A percentile compares a stretch with the other conserved stretches of the same genome.
phyloP scores from a whole-genome alignment of 495 filamentous ascomycete species.

The Lophiostoma macrostomum region DNA sequence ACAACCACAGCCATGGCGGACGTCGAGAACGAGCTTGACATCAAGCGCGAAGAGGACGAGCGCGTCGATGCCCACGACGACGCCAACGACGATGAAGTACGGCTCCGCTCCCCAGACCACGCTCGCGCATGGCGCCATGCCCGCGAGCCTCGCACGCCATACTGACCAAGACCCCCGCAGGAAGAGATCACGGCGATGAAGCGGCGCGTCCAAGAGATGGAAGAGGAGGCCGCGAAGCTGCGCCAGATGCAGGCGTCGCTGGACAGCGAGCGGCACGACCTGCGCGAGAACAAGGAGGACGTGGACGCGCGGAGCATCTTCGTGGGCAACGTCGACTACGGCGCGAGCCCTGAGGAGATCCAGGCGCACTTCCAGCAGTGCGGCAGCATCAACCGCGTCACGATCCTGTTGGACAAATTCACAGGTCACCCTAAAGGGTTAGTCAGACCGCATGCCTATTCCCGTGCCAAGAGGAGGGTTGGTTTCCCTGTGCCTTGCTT shows the following conservation, averaged over 20 bases:
- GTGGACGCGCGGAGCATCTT: slow-evolving; percentile 95
- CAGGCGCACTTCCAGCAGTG: slow-evolving; percentile 98
- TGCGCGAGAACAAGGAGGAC: slow-evolving; percentile 92
- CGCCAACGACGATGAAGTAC: slow-evolving; percentile 37
- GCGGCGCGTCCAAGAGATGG: slow-evolving; percentile 96
- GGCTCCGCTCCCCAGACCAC: neutral
- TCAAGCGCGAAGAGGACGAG: slow-evolving; percentile 26
- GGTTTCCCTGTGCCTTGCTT: slow-evolving; percentile 31
- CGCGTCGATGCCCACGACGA: slow-evolving; percentile 35
- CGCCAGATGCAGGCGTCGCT: slow-evolving; percentile 92
- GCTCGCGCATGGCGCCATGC: neutral
- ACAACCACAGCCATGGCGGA: slow-evolving; percentile 24
- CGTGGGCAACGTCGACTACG: slow-evolving; percentile 98
- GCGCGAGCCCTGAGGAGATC: slow-evolving; percentile 95
- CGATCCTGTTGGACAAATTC: slow-evolving; percentile 96
- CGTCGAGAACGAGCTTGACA: slow-evolving; percentile 7
- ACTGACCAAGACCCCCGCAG: slow-evolving; percentile 42
- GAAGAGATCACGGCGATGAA: slow-evolving; percentile 99
- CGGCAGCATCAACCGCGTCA: slow-evolving; percentile 96
- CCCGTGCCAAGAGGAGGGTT: slow-evolving; percentile 31
- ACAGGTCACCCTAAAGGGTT: slow-evolving; percentile 98
- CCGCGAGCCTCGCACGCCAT: neutral
- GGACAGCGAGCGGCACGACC: slow-evolving; percentile 76
- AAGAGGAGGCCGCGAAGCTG: slow-evolving; percentile 93
- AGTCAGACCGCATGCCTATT: slow-evolving; percentile 42